phyloP scores from a whole-genome alignment of 2,329 filamentous ascomycete species.

The Penicillium hordei region DNA sequence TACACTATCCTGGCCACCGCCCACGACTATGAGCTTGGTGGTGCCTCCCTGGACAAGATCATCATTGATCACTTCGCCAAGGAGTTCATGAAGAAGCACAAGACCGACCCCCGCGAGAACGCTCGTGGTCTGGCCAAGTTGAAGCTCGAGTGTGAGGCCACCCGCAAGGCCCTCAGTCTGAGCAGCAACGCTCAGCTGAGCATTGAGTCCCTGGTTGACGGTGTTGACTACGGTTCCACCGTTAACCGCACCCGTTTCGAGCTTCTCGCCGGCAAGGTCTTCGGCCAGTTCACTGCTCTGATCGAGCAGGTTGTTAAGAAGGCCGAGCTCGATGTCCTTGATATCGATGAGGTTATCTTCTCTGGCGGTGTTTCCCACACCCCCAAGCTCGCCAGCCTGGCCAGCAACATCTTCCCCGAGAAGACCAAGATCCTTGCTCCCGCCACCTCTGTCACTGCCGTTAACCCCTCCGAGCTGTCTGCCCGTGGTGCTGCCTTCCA shows the following conservation, averaged over 20 bases:
- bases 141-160: constrained; percentile 83
- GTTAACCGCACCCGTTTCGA: constrained; percentile 95
- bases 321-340: constrained; percentile 83
- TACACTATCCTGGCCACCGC: constrained; percentile 92
- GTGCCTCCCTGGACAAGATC: constrained; percentile 81
- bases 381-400: constrained; percentile 82
- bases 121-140: constrained; percentile 84
- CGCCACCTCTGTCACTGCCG: constrained; percentile 70
- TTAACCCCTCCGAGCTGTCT: constrained; percentile 91
- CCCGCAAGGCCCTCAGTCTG: constrained; percentile 88
- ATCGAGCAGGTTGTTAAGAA: constrained; percentile 86
- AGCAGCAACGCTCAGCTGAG: constrained; percentile 87
- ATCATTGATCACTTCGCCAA: constrained; percentile 97
- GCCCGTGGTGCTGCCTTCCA: constrained; percentile 92
- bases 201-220: constrained; percentile 85
- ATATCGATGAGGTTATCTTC: constrained; percentile 92
- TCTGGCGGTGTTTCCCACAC: constrained; percentile 91
- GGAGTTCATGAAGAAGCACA: constrained; percentile 98
- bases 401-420: constrained; percentile 77
- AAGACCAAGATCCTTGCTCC: constrained; percentile 78
- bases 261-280: constrained; percentile 80
- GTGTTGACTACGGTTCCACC: constrained; percentile 85
- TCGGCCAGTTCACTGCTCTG: constrained; percentile 82
- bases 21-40: constrained; percentile 93
- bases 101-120: constrained; percentile 80